These are phyloP conservation scores for Areca catechu DNA, from an alignment of 176 grass and related monocot genomes.

Conservation along the genomic window DNA sequence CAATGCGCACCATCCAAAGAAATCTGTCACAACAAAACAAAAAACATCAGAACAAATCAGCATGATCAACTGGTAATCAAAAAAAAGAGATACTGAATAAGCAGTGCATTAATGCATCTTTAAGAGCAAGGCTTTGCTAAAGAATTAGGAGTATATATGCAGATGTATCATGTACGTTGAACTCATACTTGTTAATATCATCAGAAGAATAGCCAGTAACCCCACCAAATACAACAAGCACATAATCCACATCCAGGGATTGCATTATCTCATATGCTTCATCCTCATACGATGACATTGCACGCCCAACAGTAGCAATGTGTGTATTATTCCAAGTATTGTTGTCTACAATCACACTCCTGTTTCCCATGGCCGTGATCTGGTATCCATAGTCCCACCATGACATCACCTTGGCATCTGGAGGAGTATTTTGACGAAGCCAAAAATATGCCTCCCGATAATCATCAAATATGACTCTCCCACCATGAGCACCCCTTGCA, in stretches of 20 bases:
- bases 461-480: constrained; percentile 97
- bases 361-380: constrained; percentile 99
- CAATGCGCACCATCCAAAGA: constrained; percentile 99
- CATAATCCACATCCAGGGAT: constrained; percentile 89
- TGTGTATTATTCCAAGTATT: constrained; percentile 99
- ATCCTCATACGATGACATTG: constrained; percentile 95
- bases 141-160: too few relatives aligned
- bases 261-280: constrained; percentile 99
- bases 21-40: constrained; percentile 26
- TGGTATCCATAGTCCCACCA: constrained; percentile 99
- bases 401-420: constrained; percentile 96
- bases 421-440: constrained; percentile 94
- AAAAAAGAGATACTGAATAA: too few relatives aligned
- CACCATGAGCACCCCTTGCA: constrained; percentile 67
- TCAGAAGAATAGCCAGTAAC: constrained; percentile 96
- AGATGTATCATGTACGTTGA: not conserved
- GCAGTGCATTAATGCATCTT: too few relatives aligned
- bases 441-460: constrained; percentile 97
- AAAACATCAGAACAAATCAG: not conserved
- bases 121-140: too few relatives aligned
- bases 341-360: constrained; percentile 99
- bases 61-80: too few relatives aligned
- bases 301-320: constrained; percentile 96
- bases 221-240: constrained; percentile 97
- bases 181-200: constrained; percentile 95